These are phyloP conservation scores for Tricholoma flavovirens DNA, from an alignment of 768 basidiomycete species.

Conservation along the genomic window DNA sequence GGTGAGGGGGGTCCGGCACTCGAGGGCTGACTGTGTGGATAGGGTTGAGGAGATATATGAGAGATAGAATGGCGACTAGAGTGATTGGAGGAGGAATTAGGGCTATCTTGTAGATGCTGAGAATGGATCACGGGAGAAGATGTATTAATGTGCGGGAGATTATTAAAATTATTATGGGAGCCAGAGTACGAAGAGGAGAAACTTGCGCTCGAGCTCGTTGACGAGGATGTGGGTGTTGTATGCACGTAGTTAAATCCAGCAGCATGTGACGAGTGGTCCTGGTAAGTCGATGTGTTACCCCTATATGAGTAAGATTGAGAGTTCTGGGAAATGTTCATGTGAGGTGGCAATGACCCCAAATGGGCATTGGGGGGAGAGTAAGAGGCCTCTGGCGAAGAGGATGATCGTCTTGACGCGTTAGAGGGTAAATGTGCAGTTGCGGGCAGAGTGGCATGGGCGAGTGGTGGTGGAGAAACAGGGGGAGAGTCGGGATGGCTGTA, in stretches of 20 bases:
- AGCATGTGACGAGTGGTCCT: slow-evolving; percentile 35
- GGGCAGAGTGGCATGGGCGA: slow-evolving; percentile 46
- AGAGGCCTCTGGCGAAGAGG: slow-evolving; percentile 38
- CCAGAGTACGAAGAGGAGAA: slow-evolving; percentile 31
- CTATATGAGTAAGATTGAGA: slow-evolving; percentile 31
- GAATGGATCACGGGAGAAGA: slow-evolving; percentile 15
- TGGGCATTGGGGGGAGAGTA: slow-evolving; percentile 33
- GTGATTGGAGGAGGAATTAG: slow-evolving; percentile 26
- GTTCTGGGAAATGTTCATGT: slow-evolving; percentile 8
- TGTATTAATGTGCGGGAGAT: slow-evolving; percentile 19
- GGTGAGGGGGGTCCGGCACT: slow-evolving; percentile 43
- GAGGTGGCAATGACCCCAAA: slow-evolving; percentile 20
- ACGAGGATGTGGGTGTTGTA: slow-evolving; percentile 26
- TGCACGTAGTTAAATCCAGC: slow-evolving; percentile 33
- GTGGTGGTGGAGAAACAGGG: slow-evolving; percentile 51
- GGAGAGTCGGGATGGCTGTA: slow-evolving; percentile 35
- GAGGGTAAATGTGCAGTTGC: slow-evolving; percentile 32
- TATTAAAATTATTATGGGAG: slow-evolving; percentile 21
- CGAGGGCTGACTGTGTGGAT: slow-evolving; percentile 30
- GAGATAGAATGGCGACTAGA: slow-evolving; percentile 56
- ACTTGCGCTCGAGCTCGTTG: slow-evolving; percentile 16
- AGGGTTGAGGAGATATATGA: slow-evolving; percentile 49
- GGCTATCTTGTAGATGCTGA: slow-evolving; percentile 14
- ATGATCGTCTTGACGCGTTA: slow-evolving; percentile 34
- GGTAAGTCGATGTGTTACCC: slow-evolving; percentile 38